These are phyloP conservation scores for Pseudogymnoascus sp. DNA, from an alignment of 2,329 filamentous ascomycete species.

Conservation along the genomic window DNA sequence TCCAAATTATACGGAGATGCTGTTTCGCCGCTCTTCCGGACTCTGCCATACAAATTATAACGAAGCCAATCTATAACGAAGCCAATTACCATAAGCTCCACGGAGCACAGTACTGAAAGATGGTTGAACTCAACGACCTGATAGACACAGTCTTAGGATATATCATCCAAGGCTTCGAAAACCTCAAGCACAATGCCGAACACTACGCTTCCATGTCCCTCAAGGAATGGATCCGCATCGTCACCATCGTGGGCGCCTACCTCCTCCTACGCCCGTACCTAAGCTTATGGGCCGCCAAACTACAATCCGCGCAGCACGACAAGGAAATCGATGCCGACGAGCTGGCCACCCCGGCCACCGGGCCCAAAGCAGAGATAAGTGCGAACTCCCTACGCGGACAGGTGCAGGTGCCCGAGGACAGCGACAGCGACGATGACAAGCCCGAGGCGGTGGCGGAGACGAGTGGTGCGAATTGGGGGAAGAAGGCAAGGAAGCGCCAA, in stretches of 20 bases:
- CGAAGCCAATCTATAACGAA: not conserved
- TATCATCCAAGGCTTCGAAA: not conserved
- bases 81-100: not conserved
- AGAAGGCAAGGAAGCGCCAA: conserved; percentile 62
- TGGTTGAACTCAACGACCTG: not conserved
- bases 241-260: conserved; percentile 66
- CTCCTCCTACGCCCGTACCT: conserved; percentile 66
- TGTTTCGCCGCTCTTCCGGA: not conserved
- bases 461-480: conserved; percentile 49
- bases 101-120: not conserved
- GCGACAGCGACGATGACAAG: conserved; percentile 40
- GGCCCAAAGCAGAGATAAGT: conserved; percentile 45
- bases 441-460: conserved; percentile 34
- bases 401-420: conserved; percentile 45
- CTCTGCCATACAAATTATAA: no score
- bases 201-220: conserved; percentile 33
- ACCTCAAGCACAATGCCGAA: conserved; percentile 5
- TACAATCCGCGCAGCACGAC: conserved; percentile 57
- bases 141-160: not conserved
- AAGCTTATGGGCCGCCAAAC: conserved; percentile 55
- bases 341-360: conserved; percentile 33
- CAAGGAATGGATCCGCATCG: conserved; percentile 57
- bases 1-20: not conserved
- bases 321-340: conserved; percentile 33
- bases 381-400: conserved; percentile 57